Conservation (phyloP, 306 rosid genomes). For the Dalbergia cultrata region DNA sequence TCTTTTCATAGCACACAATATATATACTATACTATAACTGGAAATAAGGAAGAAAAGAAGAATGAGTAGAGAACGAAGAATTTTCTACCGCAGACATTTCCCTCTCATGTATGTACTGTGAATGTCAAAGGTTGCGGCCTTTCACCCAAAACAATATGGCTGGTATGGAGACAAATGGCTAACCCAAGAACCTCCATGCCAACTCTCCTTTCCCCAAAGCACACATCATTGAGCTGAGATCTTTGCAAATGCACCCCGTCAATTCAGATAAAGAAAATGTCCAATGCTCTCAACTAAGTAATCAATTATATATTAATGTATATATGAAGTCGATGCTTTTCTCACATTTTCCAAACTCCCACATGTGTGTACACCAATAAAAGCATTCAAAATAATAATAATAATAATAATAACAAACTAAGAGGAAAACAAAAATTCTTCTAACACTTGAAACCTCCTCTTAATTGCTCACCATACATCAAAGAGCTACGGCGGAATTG, state of each 20-base stretch:
- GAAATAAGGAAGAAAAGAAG: background rate
- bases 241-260: background rate
- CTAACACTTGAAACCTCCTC: too few species aligned
- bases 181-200: background rate
- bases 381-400: too few species aligned
- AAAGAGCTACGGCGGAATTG: background rate
- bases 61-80: background rate
- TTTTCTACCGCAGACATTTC: background rate
- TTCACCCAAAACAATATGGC: too few species aligned
- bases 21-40: background rate
- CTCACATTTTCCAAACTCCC: background rate
- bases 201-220: background rate
- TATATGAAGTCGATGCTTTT: background rate
- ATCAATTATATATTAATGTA: background rate
- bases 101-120: too few species aligned
- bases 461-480: background rate
- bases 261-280: background rate
- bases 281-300: background rate
- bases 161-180: slow-evolving; percentile 9
- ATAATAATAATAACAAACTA: background rate
- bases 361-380: background rate
- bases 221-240: background rate
- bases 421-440: background rate
- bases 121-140: too few species aligned
- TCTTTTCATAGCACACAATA: background rate